Conservation (phyloP, 345 rosid species). For the Lenwebbia sp. region DNA sequence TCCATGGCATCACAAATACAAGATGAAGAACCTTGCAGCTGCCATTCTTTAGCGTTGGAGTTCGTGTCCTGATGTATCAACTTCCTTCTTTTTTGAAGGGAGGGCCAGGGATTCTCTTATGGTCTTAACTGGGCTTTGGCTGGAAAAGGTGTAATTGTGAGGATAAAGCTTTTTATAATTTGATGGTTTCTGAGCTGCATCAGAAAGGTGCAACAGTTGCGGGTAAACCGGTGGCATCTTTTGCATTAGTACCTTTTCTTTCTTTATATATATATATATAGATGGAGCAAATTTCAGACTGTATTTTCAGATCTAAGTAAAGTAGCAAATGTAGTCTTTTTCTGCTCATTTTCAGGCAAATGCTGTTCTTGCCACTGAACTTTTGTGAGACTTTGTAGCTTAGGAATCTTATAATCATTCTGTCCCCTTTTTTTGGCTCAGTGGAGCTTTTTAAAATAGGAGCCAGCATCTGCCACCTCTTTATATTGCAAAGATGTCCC, state of each 20-base stretch:
- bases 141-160: not conserved
- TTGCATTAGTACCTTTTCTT: not conserved
- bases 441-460: not conserved
- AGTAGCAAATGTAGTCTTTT: not conserved
- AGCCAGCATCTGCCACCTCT: not conserved
- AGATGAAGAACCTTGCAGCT: not conserved
- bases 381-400: not conserved
- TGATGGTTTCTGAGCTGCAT: not conserved
- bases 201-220: not conserved
- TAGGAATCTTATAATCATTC: not conserved
- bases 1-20: not conserved
- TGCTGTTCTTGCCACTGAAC: not conserved
- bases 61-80: not conserved
- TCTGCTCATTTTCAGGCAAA: not conserved
- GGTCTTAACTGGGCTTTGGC: not conserved
- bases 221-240: not conserved
- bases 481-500: not conserved
- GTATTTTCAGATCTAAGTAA: not conserved
- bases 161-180: not conserved
- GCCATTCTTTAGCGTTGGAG: not conserved
- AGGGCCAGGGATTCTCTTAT: not conserved
- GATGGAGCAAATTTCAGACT: not conserved
- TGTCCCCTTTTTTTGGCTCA: not conserved
- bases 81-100: not conserved
- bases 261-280: not conserved